Evolutionary conservation across 352 stramenopile species (phyloP).

Genomic region (Pythium dissotocum): DNA sequence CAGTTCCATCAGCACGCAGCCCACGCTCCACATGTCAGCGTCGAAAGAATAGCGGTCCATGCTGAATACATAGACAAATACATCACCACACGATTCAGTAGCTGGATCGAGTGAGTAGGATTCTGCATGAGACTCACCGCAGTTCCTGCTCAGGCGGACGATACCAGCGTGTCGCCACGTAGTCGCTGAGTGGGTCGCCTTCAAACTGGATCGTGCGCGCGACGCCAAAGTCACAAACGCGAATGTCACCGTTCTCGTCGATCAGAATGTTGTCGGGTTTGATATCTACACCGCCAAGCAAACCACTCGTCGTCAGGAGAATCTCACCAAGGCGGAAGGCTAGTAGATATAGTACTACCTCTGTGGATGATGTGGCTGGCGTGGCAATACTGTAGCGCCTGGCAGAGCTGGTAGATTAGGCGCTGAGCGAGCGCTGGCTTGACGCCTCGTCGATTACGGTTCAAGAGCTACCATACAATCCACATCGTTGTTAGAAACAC

Average conservation of each 20-base stretch:
- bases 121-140: constrained; percentile 31
- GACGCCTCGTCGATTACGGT: constrained; percentile 59
- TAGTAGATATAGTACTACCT: constrained; percentile 34
- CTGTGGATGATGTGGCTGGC: constrained; percentile 80
- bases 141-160: constrained; percentile 80
- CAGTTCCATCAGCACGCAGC: constrained; percentile 75
- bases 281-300: constrained; percentile 45
- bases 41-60: constrained; percentile 81
- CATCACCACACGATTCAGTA: background rate
- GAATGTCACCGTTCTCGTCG: constrained; percentile 67
- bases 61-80: constrained; percentile 25
- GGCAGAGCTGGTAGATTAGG: constrained; percentile 72
- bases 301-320: background rate
- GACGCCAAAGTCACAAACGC: constrained; percentile 82
- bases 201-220: constrained; percentile 77
- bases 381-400: constrained; percentile 77
- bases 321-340: background rate
- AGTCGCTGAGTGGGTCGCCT: constrained; percentile 75
- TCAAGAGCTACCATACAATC: constrained; percentile 45
- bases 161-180: constrained; percentile 84
- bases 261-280: constrained; percentile 86
- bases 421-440: constrained; percentile 46
- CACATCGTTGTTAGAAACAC: no score
- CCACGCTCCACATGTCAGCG: constrained; percentile 81
- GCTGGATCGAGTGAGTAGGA: no score